Evolutionary conservation across 2,329 filamentous ascomycete genomes (phyloP), one percentile per base, ranked within the genome.

Genomic region (Monilinia fructigena): DNA sequence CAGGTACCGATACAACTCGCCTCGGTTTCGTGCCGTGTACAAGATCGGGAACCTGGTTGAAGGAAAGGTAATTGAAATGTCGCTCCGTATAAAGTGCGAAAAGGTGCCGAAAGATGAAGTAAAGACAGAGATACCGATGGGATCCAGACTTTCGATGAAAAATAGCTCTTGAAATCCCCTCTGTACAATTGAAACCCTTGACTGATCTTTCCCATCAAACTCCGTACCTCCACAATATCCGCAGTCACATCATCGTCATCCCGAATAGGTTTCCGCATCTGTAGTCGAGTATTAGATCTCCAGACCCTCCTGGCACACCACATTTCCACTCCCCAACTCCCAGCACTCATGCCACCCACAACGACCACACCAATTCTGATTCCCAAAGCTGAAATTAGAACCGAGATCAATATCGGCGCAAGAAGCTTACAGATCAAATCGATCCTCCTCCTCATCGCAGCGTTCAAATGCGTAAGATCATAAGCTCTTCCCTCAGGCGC

Each of bases 41-140:
- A n/a, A n/a, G n/a, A n/a, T n/a, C n/a, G n/a, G n/a, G n/a, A n/a
- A n/a, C n/a, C n/a, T n/a, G n/a, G n/a, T n/a, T n/a, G n/a, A n/a
- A n/a, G n/a, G n/a, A 67, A 83, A 86, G 0, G 83, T 85, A 52
- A 84, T 78, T n/a, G n/a, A 78, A 86, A 85, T 8, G 83, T 83
- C 1, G 81, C 80, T 0, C 80, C 78, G 71, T 85, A 86, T 1
- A n/a, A n/a, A n/a, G n/a, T n/a, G n/a, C n/a, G 82, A 81, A 20
- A 86, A n/a, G n/a, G 75, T 20, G 85, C 82, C 1, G 84, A 86
- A 45, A 86, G 76, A 71, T 85, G 83, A 18, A 85, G 78, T 4
- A 85, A 72, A 12, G 80, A 79, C 10, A 84, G 73, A 2, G 83
- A 78, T 16, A 84, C 75, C 0, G 83, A 85, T 0, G 83, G 79